Percentiles rank a stretch among this genome's conserved stretches.
These are phyloP conservation scores for Kodamaea restingae DNA, from an alignment of 805 yeast species.

Conservation along the genomic window DNA sequence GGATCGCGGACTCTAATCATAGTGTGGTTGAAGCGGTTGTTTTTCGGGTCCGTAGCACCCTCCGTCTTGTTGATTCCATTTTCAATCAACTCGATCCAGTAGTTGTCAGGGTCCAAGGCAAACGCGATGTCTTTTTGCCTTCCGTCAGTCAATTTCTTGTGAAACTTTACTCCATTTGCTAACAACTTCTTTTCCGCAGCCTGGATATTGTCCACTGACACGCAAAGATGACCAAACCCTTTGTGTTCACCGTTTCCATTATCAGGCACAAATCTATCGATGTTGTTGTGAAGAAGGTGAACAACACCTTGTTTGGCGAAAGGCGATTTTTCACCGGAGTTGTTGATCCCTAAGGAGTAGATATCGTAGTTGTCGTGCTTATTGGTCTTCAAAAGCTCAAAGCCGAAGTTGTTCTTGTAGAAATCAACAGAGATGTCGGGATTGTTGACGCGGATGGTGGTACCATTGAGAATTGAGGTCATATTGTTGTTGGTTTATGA, in stretches of 20 bases:
- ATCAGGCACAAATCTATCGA: constrained; percentile 45
- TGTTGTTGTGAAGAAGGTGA: constrained; percentile 72
- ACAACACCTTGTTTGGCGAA: constrained; percentile 55
- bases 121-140: constrained; percentile 92
- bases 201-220: constrained; percentile 77
- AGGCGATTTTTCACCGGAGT: constrained; percentile 9
- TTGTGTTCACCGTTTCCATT: constrained; percentile 83
- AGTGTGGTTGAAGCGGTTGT: constrained; percentile 72
- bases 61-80: constrained; percentile 44
- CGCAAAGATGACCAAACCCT: constrained; percentile 93
- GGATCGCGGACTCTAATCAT: constrained; percentile 94
- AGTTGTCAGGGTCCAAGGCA: constrained; percentile 92
- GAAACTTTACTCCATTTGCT: constrained; percentile 62
- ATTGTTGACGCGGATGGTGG: constrained; percentile 78
- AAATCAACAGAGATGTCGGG: constrained; percentile 69
- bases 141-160: constrained; percentile 84
- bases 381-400: constrained; percentile 53
- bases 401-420: constrained; percentile 71
- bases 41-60: constrained; percentile 33
- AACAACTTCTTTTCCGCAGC: constrained; percentile 57
- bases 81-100: constrained; percentile 90
- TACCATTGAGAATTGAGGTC: constrained; percentile 16
- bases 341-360: constrained; percentile 61
- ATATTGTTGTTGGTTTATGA: not conserved
- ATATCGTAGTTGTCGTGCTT: constrained; percentile 59